Percentiles rank a stretch among this genome's conserved stretches.
Conservation (phyloP, 2,329 filamentous ascomycete species). For the Apiospora arundinis region DNA sequence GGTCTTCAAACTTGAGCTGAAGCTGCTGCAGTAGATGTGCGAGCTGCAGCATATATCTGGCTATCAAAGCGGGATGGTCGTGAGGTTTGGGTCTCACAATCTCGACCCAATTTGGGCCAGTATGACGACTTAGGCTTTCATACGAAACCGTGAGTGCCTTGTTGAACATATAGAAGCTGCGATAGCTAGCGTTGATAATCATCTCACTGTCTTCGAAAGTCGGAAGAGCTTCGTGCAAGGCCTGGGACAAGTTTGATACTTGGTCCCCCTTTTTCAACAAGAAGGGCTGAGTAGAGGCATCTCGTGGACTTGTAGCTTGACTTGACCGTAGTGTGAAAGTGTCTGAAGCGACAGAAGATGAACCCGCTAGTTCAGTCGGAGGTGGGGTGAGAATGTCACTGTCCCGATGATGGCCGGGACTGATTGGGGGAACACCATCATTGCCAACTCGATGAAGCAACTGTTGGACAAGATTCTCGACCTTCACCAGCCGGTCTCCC, state of each 20-base stretch:
- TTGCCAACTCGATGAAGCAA: background rate
- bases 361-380: background rate
- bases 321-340: background rate
- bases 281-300: too few relatives aligned
- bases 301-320: background rate
- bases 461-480: conserved; percentile 8
- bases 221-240: background rate
- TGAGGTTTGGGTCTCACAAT: background rate
- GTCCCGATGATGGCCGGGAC: background rate
- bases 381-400: background rate
- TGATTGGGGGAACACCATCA: background rate
- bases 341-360: background rate
- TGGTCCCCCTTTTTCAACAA: background rate
- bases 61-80: background rate
- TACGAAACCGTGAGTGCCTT: background rate
- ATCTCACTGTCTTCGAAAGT: background rate
- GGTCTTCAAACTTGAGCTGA: background rate
- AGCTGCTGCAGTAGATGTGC: background rate
- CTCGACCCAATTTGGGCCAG: conserved; percentile 23
- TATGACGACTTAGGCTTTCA: background rate
- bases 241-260: background rate
- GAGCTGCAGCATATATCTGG: background rate
- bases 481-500: conserved; percentile 10
- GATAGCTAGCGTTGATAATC: background rate
- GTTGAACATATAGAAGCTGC: background rate